Percentiles rank a stretch among this genome's conserved stretches.
Conservation (phyloP, 2,329 filamentous ascomycete species). For the Geosmithia morbida region DNA sequence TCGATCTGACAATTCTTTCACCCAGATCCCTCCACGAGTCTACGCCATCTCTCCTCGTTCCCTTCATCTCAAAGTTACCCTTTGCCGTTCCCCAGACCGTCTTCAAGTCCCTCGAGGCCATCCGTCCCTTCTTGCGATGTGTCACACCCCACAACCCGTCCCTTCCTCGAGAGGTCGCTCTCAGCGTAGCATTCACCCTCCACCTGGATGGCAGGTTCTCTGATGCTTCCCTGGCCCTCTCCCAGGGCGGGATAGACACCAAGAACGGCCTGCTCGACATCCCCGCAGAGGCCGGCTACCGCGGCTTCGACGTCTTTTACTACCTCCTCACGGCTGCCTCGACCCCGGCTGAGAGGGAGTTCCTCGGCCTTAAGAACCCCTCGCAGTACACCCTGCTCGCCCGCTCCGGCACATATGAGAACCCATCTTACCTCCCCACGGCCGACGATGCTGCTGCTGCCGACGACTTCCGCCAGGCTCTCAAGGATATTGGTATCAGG, state of each 20-base stretch:
- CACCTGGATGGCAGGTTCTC: slow-evolving; percentile 69
- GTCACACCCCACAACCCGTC: slow-evolving; percentile 87
- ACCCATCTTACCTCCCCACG: slow-evolving; percentile 79
- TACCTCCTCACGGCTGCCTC: slow-evolving; percentile 89
- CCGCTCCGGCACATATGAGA: slow-evolving; percentile 70
- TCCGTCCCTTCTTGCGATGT: slow-evolving; percentile 76
- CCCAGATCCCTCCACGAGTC: slow-evolving; percentile 75
- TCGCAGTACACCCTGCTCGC: slow-evolving; percentile 67
- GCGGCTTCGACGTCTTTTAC: slow-evolving; percentile 96
- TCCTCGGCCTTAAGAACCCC: slow-evolving; percentile 63
- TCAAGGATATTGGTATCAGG: slow-evolving; percentile 91
- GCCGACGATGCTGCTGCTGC: slow-evolving; percentile 86
- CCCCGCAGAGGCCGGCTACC: slow-evolving; percentile 64
- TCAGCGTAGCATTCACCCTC: slow-evolving; percentile 70
- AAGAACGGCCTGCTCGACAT: slow-evolving; percentile 66
- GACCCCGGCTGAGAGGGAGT: slow-evolving; percentile 77
- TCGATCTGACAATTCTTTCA: slow-evolving; percentile 5
- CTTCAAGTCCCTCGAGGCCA: slow-evolving; percentile 64
- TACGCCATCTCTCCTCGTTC: slow-evolving; percentile 67
- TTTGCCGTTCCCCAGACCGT: slow-evolving; percentile 62
- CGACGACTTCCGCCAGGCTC: slow-evolving; percentile 76
- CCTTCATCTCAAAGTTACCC: slow-evolving; percentile 71
- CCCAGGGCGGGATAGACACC: slow-evolving; percentile 80
- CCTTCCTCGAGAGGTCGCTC: slow-evolving; percentile 61
- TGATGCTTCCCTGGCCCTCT: slow-evolving; percentile 61